Base-by-base conservation (phyloP, 2,329 filamentous ascomycete genomes). In the Tetracladium maxilliforme region DNA sequence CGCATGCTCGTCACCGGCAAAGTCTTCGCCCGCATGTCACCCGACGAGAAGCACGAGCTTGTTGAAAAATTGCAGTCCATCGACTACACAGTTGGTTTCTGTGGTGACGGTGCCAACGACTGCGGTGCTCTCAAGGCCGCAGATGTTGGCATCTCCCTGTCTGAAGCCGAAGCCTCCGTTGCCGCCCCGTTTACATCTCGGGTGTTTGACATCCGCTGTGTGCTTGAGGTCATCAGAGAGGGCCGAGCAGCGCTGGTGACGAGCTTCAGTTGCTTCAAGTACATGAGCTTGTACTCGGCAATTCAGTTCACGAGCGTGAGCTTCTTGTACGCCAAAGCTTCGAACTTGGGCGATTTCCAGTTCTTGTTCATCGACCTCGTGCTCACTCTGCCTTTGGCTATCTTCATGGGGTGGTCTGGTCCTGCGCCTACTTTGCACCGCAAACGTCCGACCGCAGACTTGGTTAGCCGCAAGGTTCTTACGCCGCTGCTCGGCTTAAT, bases 221-320 rank as follows among this genome's bases (percentile, higher is more conserved):
- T 98, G 5, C 78, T 87, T 6, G 76, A 87, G 42, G 76, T 98
- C 34, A 95, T 98, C 33, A 51, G 84, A 36, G 90, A 98, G 58
- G 90, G 90, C 12, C 74, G 92, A 33, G 87, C 87, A 12, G 82
- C 92, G 17, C 64, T 98, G 17, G 86, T 95, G n/a, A 98, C 90
- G 9, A 93, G 84, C 51, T 98, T 98, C 57, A 92, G 82, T 56
- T 98, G 90, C 57, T 98, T 98, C 66, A 98, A 95, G 58, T 98
- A 92, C 54, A 98, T 98, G 92, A 92, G 81, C 40, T 55, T 98
- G 36, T 98, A 98, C 58, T 95, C 86, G 3, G 87, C 90, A n/a
- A 98, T 98, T 36, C 90, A 98, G 49, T 98, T 98, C 57, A 92
- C 83, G 6, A 83, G 82, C 1, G 92, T 98, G 43, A 92, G 80